Conservation (phyloP, 768 basidiomycete genomes). For the Leccinum imitatum region DNA sequence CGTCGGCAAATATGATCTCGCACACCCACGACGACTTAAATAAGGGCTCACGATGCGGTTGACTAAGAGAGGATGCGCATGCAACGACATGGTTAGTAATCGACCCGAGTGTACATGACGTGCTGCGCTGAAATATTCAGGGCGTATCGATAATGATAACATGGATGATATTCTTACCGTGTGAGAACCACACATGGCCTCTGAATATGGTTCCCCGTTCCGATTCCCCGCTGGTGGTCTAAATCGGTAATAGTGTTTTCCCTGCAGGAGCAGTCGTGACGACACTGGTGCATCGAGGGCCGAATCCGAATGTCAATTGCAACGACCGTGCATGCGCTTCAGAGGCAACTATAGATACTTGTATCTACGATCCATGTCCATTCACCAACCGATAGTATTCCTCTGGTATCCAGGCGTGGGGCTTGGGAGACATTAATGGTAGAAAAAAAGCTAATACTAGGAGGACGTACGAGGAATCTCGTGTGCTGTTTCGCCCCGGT, state of each 20-base stretch:
- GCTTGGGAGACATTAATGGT: neutral
- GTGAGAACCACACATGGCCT: neutral
- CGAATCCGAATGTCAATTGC: neutral
- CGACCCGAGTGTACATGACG: neutral
- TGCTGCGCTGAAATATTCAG: too few species aligned
- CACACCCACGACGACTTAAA: constrained; percentile 2
- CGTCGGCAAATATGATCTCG: neutral
- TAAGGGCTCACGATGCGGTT: constrained; percentile 6
- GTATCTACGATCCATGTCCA: neutral
- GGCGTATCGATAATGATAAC: neutral
- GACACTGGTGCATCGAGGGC: neutral
- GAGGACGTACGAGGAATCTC: constrained; percentile 29
- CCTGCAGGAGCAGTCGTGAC: neutral
- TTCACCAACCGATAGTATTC: too few species aligned
- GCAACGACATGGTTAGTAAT: neutral
- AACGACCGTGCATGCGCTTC: neutral
- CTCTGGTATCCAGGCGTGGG: neutral
- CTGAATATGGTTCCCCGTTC: too few species aligned
- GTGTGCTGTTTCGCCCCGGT: constrained; percentile 23
- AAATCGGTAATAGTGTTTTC: neutral
- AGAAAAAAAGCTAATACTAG: neutral
- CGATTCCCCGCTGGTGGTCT: too few species aligned
- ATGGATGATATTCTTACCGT: constrained; percentile 1
- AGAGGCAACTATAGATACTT: neutral
- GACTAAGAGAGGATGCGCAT: constrained; percentile 7